Base-by-base conservation (phyloP, 2,329 filamentous ascomycete species). In the Rugonectria rugulosa region DNA sequence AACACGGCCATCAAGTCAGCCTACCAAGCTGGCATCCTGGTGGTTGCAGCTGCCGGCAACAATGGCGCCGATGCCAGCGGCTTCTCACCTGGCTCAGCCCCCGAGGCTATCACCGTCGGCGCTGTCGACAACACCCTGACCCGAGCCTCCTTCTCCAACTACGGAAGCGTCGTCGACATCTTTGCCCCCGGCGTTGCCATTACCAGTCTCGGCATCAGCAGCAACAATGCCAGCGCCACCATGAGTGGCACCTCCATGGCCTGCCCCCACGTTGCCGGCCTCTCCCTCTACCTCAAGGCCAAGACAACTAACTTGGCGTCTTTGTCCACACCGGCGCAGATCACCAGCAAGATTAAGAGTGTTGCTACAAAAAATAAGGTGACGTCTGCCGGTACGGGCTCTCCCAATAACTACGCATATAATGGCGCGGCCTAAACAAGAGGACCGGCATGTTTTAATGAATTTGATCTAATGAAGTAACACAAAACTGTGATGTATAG, bases 221-320 rank as follows among this genome's bases (percentile, higher is more conserved):
- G 68, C 58, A 74, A 55, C 31, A 73, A 65, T 6, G 76, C 81
- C 20, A 79, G 69, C n/a, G 72, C 72, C 42, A 76, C 67, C 23
- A 76, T 85, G 64, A 81, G 77, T 12, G 86, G 86, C 27, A 88
- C 86, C 6, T 85, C 80, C 29, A 88, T 88, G 85, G 82, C 85
- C 2, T 74, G 78, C 3, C 85, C 86, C 0, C 85, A 88, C 65
- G 76, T 88, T 48, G 76, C 82, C 20, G 86, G 86, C 11, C 69
- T 88, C n/a, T 61, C 80, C 10, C 76, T 82, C n/a, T 88, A 87
- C 67, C 69, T 88, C 29, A 60, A 42, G 47, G 59, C 52, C 5
- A 60, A 53, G 21, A 63, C 67, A 40, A 15, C 36, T 21, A 50
- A 36, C 47, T 15, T 21, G 4, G 21, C 20, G 17, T 34, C 24